A percentile compares a stretch with the other conserved stretches of the same genome.
Conservation (phyloP, 768 basidiomycete species). For the Tulasnella sp. region DNA sequence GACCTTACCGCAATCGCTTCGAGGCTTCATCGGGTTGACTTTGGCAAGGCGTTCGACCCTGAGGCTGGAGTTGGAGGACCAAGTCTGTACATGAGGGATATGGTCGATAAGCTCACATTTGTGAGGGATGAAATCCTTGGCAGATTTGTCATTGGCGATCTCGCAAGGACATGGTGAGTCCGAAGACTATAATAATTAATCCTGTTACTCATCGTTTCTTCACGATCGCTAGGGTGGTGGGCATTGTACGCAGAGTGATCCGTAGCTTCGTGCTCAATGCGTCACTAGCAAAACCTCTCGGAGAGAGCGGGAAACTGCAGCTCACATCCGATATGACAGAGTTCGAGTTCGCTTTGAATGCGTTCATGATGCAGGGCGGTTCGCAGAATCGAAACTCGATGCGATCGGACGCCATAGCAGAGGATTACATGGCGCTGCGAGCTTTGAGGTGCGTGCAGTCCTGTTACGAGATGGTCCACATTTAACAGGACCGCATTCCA, state of each 20-base stretch:
- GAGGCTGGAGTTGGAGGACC: slow-evolving; percentile 51
- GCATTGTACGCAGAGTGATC: slow-evolving; percentile 69
- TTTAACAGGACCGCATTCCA: slow-evolving; percentile 25
- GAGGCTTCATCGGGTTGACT: slow-evolving; percentile 76
- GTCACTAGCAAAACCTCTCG: slow-evolving; percentile 84
- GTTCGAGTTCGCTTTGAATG: slow-evolving; percentile 82
- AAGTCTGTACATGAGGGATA: slow-evolving; percentile 85
- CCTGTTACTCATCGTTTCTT: not conserved
- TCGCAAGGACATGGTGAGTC: slow-evolving; percentile 68
- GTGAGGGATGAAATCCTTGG: slow-evolving; percentile 67
- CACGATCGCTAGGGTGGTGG: slow-evolving; percentile 38
- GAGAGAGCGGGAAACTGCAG: slow-evolving; percentile 89
- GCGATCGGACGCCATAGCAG: slow-evolving; percentile 65
- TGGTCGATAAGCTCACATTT: slow-evolving; percentile 78
- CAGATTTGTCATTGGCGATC: slow-evolving; percentile 61
- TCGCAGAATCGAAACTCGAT: slow-evolving; percentile 18
- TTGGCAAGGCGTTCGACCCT: slow-evolving; percentile 61
- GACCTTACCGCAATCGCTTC: slow-evolving; percentile 73
- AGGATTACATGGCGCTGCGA: slow-evolving; percentile 76
- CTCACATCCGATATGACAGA: slow-evolving; percentile 94
- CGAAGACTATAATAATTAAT: slow-evolving; percentile 19
- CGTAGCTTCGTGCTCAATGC: slow-evolving; percentile 84
- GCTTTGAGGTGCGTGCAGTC: slow-evolving; percentile 63
- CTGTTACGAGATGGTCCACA: not conserved
- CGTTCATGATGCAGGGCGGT: slow-evolving; percentile 43